Evolutionary conservation across 73 alveolate genomes (phyloP), one percentile per base, ranked within the genome.

Genomic region (Stentor roeselii): DNA sequence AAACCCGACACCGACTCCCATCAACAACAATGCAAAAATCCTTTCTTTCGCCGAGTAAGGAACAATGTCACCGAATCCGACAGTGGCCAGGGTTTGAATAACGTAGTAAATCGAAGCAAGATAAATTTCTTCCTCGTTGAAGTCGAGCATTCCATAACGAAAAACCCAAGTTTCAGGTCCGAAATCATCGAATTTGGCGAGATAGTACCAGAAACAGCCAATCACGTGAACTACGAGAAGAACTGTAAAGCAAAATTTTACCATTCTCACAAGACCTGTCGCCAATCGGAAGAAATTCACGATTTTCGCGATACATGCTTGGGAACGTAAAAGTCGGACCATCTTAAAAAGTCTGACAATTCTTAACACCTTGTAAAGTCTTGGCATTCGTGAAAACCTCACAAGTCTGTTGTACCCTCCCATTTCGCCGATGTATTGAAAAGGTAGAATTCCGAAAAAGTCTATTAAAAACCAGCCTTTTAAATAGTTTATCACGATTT

Each of bases 161-260:
- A 59, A 67, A 35, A 89, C 94, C 92, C 94, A 89, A 21, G 94
- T 86, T 21, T 86, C 87, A 3, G 89, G 90, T 59, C 78, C 60
- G 14, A 83, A 61, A 40, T 89, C 91, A 15, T 89, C 86, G 3
- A 89, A 27, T 42, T 82, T 86, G 31, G 92, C 92, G 3, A 89
- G 59, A 58, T 80, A 38, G 74, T 60, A 89, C 89, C 92, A 89
- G 42, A 89, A 74, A 59, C 95, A 89, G 34, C 92, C 31, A 0
- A 86, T 78, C 3, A 89, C 35, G 59, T 89, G 95, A 3, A 83
- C 89, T 36, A 86, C 42, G 50, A 89, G 35, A 58, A 88, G 60
- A 3, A 90, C 90, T 15, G 74, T 30, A 3, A 89, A 67, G 30
- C 77, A 32, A 21, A 88, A 75, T 50, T 59, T 60, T 3, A 89